Evolutionary conservation across 192 early-diverging fungal species (phyloP).

Genomic region (Polychytrium aggregatum): DNA sequence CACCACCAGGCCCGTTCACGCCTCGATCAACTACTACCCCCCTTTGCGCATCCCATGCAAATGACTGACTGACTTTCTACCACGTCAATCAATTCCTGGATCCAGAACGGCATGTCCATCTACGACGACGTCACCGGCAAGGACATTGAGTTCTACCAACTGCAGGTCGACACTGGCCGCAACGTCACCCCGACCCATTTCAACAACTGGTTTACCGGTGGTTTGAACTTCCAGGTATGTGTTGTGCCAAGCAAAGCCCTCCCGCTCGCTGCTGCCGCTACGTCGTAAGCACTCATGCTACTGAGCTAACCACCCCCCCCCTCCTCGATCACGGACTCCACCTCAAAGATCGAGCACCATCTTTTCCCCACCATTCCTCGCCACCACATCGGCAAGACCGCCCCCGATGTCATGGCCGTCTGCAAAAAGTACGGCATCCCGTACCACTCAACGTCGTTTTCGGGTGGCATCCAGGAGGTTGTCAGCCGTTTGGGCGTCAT

Average conservation of each 20-base stretch:
- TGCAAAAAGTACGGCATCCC: constrained; percentile 56
- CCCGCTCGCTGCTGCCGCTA: no score
- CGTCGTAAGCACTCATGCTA: no score
- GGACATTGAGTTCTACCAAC: constrained; percentile 62
- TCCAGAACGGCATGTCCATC: constrained; percentile 69
- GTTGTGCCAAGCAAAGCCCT: no score
- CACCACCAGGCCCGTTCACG: not conserved
- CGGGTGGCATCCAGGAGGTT: constrained; percentile 51
- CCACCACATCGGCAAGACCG: constrained; percentile 52
- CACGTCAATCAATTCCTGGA: not conserved
- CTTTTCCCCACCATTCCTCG: constrained; percentile 74
- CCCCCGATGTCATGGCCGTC: constrained; percentile 48
- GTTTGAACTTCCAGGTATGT: constrained; percentile 74
- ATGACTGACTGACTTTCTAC: not conserved
- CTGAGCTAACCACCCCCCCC: no score
- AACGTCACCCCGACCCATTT: constrained; percentile 50
- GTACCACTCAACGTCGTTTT: constrained; percentile 53
- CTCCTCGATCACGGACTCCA: no score
- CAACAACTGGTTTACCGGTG: constrained; percentile 73
- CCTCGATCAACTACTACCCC: not conserved
- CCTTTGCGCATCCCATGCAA: not conserved
- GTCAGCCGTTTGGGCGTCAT: constrained; percentile 37
- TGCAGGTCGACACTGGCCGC: constrained; percentile 68
- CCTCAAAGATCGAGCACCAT: constrained; percentile 83
- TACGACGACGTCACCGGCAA: constrained; percentile 50